Conservation (phyloP, 176 grass and related monocot genomes). For the Aegilops tauschii region DNA sequence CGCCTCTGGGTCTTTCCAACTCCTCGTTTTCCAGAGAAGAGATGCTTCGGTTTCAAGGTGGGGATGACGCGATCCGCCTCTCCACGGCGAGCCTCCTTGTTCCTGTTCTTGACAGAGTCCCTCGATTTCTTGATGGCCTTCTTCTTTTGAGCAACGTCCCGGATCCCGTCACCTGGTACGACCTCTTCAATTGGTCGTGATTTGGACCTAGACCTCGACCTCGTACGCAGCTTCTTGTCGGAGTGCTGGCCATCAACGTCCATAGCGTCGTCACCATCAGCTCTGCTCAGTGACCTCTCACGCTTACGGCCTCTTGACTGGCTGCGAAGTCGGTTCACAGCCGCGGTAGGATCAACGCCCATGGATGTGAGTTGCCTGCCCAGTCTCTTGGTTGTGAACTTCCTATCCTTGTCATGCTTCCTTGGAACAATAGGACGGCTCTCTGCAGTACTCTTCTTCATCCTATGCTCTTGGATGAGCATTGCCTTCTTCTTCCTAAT, state of each 20-base stretch:
- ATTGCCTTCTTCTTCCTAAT: slow-evolving; percentile 68
- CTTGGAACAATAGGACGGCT: slow-evolving; percentile 80
- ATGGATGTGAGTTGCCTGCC: slow-evolving; percentile 49
- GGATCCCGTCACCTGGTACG: slow-evolving; percentile 66
- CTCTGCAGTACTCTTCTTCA: slow-evolving; percentile 85
- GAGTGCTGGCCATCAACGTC: slow-evolving; percentile 58
- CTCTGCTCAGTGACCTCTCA: slow-evolving; percentile 61
- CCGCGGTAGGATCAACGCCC: slow-evolving; percentile 52
- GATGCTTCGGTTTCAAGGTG: slow-evolving; percentile 84
- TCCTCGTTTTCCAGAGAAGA: slow-evolving; percentile 77
- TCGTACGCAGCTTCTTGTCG: slow-evolving; percentile 43
- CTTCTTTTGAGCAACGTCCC: slow-evolving; percentile 57
- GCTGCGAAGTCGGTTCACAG: slow-evolving; percentile 44
- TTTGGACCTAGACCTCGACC: slow-evolving; percentile 48
- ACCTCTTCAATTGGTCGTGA: slow-evolving; percentile 51
- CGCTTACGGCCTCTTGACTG: slow-evolving; percentile 60
- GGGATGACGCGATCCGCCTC: slow-evolving; percentile 82
- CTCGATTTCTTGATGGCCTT: slow-evolving; percentile 61
- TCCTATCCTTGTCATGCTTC: slow-evolving; percentile 53
- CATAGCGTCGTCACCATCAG: slow-evolving; percentile 43
- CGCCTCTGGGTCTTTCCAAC: slow-evolving; percentile 66
- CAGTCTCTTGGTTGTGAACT: slow-evolving; percentile 41
- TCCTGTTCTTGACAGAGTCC: slow-evolving; percentile 52
- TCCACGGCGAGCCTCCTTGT: slow-evolving; percentile 77
- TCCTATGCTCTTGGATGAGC: slow-evolving; percentile 77